phyloP scores from a whole-genome alignment of 441 rosid species.

The Cnidoscolus chayamansa region DNA sequence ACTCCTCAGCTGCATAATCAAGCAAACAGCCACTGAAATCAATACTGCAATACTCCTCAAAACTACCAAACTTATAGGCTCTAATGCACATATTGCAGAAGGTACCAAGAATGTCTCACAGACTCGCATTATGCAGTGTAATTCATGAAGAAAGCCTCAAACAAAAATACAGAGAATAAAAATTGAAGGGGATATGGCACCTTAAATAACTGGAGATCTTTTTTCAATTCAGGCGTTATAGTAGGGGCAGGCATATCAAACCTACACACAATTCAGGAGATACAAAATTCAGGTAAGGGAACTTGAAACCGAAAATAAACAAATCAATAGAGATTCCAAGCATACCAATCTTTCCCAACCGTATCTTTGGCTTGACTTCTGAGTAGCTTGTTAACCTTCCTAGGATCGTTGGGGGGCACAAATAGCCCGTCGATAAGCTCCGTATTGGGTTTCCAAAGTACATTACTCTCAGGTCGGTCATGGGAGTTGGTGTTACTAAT shows the following conservation, averaged over 20 bases:
- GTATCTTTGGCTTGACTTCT: conserved; percentile 70
- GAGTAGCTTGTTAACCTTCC: conserved; percentile 60
- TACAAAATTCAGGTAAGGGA: neutral
- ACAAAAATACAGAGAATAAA: neutral
- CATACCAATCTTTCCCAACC: conserved; percentile 61
- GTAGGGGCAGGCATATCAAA: conserved; percentile 92
- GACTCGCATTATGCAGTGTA: too few relatives aligned
- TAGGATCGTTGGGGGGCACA: conserved; percentile 71
- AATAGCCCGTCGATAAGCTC: conserved; percentile 79
- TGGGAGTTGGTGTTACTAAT: conserved; percentile 1
- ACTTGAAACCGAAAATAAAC: neutral
- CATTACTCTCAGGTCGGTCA: conserved; percentile 26
- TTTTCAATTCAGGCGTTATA: conserved; percentile 80
- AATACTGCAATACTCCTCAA: neutral
- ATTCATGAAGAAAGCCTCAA: neutral
- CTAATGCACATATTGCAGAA: neutral
- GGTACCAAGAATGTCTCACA: too few relatives aligned
- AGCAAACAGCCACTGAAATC: neutral
- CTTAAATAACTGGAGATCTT: conserved; percentile 85
- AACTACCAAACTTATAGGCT: neutral
- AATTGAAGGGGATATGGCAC: conserved; percentile 23
- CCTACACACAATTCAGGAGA: conserved; percentile 38
- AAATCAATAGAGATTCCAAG: neutral
- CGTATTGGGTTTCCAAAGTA: conserved; percentile 54
- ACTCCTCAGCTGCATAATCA: conserved; percentile 56